These are phyloP conservation scores for Thermochaetoides dissita DNA, from an alignment of 2,329 filamentous ascomycete genomes.

Conservation along the genomic window DNA sequence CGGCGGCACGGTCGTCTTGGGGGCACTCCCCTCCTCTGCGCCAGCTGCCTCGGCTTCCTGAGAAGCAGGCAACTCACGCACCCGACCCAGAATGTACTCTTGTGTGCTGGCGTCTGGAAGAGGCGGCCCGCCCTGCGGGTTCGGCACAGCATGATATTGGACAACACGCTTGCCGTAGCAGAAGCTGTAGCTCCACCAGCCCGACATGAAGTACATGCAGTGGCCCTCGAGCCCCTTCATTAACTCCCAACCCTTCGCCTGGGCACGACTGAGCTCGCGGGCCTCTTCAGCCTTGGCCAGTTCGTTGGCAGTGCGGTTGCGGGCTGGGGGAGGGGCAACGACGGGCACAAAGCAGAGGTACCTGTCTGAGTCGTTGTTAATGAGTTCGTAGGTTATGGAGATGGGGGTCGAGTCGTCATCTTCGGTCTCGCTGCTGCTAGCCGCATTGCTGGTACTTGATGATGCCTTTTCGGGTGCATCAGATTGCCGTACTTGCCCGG, in stretches of 20 bases:
- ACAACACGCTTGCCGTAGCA: slow-evolving; percentile 79
- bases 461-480: not conserved
- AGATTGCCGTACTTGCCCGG: slow-evolving; percentile 9
- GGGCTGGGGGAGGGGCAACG: slow-evolving; percentile 41
- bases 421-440: slow-evolving; percentile 7
- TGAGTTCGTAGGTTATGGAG: slow-evolving; percentile 52
- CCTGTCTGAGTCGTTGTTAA: slow-evolving; percentile 53
- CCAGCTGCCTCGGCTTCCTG: slow-evolving; percentile 10
- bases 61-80: slow-evolving; percentile 17
- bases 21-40: slow-evolving; percentile 11
- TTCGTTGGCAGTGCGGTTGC: slow-evolving; percentile 53
- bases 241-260: slow-evolving; percentile 65
- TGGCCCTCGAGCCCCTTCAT: slow-evolving; percentile 61
- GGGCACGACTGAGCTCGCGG: slow-evolving; percentile 65
- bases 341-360: slow-evolving; percentile 79
- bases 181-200: slow-evolving; percentile 95
- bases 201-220: slow-evolving; percentile 69
- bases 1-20: slow-evolving; percentile 20
- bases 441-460: slow-evolving; percentile 18
- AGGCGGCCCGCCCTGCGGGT: slow-evolving; percentile 50
- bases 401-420: slow-evolving; percentile 23
- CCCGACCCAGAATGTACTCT: slow-evolving; percentile 63
- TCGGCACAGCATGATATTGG: slow-evolving; percentile 76
- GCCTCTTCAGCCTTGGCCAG: slow-evolving; percentile 61
- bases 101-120: slow-evolving; percentile 61